phyloP scores from a whole-genome alignment of 1,139 yeast genomes.

The Kurtzmaniella quercitrusa region DNA sequence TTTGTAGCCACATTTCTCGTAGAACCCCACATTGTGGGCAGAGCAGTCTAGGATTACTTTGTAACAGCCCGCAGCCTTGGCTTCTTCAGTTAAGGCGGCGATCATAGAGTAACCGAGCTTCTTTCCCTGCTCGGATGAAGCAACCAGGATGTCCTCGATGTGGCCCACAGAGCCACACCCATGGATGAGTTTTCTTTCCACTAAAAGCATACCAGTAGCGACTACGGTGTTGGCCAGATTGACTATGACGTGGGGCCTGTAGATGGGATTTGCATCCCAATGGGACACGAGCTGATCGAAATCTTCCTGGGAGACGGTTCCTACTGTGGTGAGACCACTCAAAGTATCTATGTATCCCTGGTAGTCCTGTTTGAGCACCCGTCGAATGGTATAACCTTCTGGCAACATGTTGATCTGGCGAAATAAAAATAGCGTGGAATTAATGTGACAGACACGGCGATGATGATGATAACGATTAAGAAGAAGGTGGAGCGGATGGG shows the following conservation, averaged over 20 bases:
- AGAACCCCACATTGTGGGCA: slow-evolving; percentile 73
- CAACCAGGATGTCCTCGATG: slow-evolving; percentile 90
- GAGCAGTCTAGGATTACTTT: slow-evolving; percentile 90
- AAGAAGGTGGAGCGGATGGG: background rate
- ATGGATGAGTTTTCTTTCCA: slow-evolving; percentile 69
- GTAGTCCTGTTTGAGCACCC: slow-evolving; percentile 42
- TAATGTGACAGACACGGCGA: background rate
- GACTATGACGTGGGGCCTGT: slow-evolving; percentile 59
- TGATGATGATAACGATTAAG: background rate
- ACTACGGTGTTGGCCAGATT: slow-evolving; percentile 43
- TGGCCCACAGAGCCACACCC: slow-evolving; percentile 86
- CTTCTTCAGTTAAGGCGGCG: slow-evolving; percentile 55
- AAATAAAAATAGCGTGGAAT: background rate
- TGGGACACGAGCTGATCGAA: slow-evolving; percentile 41
- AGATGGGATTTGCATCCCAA: slow-evolving; percentile 48
- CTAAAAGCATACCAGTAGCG: slow-evolving; percentile 44
- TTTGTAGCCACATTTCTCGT: slow-evolving; percentile 76
- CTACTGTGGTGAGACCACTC: slow-evolving; percentile 60
- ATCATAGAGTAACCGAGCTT: slow-evolving; percentile 71
- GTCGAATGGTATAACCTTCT: slow-evolving; percentile 50
- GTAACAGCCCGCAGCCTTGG: slow-evolving; percentile 64
- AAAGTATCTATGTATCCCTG: slow-evolving; percentile 49
- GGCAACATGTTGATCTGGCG: slow-evolving; percentile 27
- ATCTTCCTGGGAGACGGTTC: slow-evolving; percentile 40
- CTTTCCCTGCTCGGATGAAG: slow-evolving; percentile 73